Percentiles rank a stretch among this genome's conserved stretches.
These are phyloP conservation scores for Huntiella omanensis DNA, from an alignment of 2,329 filamentous ascomycete species.

Conservation along the genomic window DNA sequence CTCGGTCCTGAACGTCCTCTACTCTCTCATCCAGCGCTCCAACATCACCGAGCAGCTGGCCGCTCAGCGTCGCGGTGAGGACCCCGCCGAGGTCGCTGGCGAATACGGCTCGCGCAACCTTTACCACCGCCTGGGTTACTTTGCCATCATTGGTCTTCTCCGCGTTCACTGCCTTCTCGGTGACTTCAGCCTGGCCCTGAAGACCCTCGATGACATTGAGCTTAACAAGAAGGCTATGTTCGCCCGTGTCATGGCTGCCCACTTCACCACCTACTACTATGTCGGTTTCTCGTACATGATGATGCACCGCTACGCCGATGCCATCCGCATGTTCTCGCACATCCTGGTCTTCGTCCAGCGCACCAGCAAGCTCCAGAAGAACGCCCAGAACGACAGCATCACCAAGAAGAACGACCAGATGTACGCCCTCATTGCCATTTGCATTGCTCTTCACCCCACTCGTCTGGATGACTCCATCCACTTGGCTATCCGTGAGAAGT, in stretches of 20 bases:
- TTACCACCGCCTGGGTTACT: conserved; percentile 97
- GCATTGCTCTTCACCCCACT: conserved; percentile 92
- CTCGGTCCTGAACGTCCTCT: conserved; percentile 96
- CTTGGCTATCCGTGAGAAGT: conserved; percentile 94
- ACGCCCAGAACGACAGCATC: conserved; percentile 92
- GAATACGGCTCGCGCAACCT: conserved; percentile 89
- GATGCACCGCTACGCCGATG: conserved; percentile 98
- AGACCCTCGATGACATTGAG: conserved; percentile 98
- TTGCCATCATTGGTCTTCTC: conserved; percentile 93
- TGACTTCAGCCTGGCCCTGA: conserved; percentile 93
- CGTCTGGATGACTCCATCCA: conserved; percentile 97
- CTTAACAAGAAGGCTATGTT: conserved; percentile 99
- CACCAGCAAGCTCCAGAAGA: conserved; percentile 99
- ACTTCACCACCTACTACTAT: conserved; percentile 99
- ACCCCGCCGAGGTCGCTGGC: conserved; percentile 69
- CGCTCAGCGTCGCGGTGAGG: conserved; percentile 86
- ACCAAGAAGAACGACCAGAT: conserved; percentile 99
- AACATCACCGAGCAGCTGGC: conserved; percentile 96
- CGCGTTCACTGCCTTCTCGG: conserved; percentile 91
- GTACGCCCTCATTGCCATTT: conserved; percentile 97
- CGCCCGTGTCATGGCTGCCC: conserved; percentile 94
- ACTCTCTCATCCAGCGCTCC: conserved; percentile 94
- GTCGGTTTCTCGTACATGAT: conserved; percentile 99
- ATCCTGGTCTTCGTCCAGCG: conserved; percentile 96
- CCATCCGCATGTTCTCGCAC: conserved; percentile 99